Evolutionary conservation across 768 basidiomycete species (phyloP).

Genomic region (Pleurotus cornucopiae): DNA sequence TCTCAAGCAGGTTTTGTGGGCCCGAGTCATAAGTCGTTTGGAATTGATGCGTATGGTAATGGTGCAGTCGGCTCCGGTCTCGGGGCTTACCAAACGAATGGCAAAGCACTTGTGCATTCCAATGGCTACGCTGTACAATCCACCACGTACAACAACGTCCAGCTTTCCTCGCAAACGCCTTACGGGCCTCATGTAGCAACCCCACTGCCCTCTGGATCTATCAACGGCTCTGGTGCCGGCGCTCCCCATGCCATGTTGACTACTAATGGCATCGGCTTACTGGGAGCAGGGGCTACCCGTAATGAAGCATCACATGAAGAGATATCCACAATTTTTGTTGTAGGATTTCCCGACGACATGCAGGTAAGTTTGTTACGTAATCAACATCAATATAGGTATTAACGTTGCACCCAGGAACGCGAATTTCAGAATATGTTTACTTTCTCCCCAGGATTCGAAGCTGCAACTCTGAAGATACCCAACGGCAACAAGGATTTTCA

Average conservation of each 20-base stretch:
- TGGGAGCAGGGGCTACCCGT: conserved; percentile 19
- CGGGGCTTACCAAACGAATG: neutral
- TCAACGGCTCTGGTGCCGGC: conserved; percentile 15
- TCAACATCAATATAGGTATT: conserved; percentile 10
- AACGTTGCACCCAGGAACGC: conserved; percentile 65
- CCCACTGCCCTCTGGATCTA: conserved; percentile 22
- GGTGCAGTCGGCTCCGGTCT: conserved; percentile 2
- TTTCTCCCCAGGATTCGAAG: conserved; percentile 93
- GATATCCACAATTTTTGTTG: conserved; percentile 96
- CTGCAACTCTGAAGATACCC: conserved; percentile 95
- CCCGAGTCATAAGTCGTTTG: conserved; percentile 24
- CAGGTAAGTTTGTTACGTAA: conserved; percentile 50
- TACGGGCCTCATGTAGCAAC: conserved; percentile 66
- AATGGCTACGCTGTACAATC: neutral
- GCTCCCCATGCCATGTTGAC: conserved; percentile 23
- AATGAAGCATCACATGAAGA: conserved; percentile 59
- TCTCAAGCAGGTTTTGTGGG: conserved; percentile 21
- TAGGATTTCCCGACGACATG: conserved; percentile 99
- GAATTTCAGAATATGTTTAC: conserved; percentile 99
- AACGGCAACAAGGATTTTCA: conserved; percentile 75
- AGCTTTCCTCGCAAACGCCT: conserved; percentile 69
- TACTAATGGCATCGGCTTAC: conserved; percentile 11
- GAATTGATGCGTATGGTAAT: conserved; percentile 25
- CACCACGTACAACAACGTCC: conserved; percentile 26
- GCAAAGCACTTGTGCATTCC: conserved; percentile 11